Evolutionary conservation across 768 basidiomycete genomes (phyloP), one percentile per base, ranked within the genome.

Genomic region (Cyclocybe aegerita): DNA sequence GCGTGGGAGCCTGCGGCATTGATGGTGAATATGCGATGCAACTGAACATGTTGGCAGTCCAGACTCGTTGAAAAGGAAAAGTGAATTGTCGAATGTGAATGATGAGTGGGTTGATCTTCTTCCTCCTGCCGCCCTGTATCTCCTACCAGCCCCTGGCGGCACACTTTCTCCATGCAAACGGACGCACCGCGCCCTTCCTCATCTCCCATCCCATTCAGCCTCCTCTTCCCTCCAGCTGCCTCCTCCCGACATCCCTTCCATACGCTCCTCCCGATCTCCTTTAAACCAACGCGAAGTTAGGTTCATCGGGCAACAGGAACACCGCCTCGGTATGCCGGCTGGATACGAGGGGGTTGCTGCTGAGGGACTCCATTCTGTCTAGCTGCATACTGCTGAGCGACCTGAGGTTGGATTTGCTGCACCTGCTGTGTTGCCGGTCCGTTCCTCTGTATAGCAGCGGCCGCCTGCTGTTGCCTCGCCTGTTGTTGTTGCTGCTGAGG

Each of bases 301-400:
- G 4, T 43, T 75, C 68, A 73, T 57, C 73, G 65, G 34, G 58
- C 64, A 35, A 68, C 71, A 47, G 72, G 63, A 3, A 62, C 70
- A 46, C 70, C 68, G 7, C 71, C 70, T 44, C 75, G 72, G 46
- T 74, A 73, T 14, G 61, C 62, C 6, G 60, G 65, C 37, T 68
- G 67, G 14, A 54, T 54, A n/a, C 56, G 15, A 15, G 23, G 23
- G 23, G 5, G 23, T 23, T 46, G 54, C 53, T 70, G 70, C 15
- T 57, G 57, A 45, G 58, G 56, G 23, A 23, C 56, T 15, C 54
- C 56, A 48, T 66, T 58, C 49, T 52, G 53, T 38, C 51, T 58
- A 10, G 53, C 50, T 47, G 50, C 50, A 23, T 50, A 48, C 29
- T 35, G 46, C 43, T 50, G 50, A 17, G 43, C 48, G 33, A 50